Percentiles rank a stretch among this genome's conserved stretches.
phyloP scores from a whole-genome alignment of 495 filamentous ascomycete genomes.

The Filosporella fistucella region DNA sequence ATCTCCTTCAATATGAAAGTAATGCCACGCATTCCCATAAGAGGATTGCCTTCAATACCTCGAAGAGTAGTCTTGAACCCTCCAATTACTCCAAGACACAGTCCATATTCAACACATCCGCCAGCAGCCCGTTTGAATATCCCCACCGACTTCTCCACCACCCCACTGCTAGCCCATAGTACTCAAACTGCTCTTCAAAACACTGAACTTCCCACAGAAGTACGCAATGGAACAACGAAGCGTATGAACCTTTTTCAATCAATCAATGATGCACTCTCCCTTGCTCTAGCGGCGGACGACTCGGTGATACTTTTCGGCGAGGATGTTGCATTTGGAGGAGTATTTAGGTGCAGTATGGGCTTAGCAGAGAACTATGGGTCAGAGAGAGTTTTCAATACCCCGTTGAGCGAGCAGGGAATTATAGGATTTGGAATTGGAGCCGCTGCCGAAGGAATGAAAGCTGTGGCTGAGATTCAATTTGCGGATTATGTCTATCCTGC shows the following conservation, averaged over 20 bases:
- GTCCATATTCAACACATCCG: conserved; percentile 19
- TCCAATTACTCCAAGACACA: conserved; percentile 1
- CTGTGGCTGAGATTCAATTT: conserved; percentile 96
- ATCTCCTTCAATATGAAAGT: conserved; percentile 14
- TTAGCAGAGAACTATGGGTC: conserved; percentile 80
- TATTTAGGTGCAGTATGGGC: conserved; percentile 93
- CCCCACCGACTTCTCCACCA: conserved; percentile 83
- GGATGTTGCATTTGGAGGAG: conserved; percentile 94
- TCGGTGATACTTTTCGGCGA: conserved; percentile 91
- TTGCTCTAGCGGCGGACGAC: conserved; percentile 77
- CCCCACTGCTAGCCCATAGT: conserved; percentile 75
- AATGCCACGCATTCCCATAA: neutral
- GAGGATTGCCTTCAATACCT: conserved; percentile 4
- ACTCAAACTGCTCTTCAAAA: conserved; percentile 61
- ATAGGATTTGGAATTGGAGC: conserved; percentile 89
- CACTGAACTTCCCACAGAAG: conserved; percentile 57
- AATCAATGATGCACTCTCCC: conserved; percentile 82
- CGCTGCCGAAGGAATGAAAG: conserved; percentile 87
- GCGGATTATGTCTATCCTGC: conserved; percentile 97
- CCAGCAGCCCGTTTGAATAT: conserved; percentile 61
- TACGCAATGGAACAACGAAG: conserved; percentile 66
- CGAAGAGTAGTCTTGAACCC: neutral
- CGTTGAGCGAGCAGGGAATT: conserved; percentile 90
- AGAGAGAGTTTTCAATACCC: conserved; percentile 94
- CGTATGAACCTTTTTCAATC: conserved; percentile 90